Evolutionary conservation across 2,329 filamentous ascomycete species (phyloP), one percentile per base, ranked within the genome.

Genomic region (Penicillium sp.): DNA sequence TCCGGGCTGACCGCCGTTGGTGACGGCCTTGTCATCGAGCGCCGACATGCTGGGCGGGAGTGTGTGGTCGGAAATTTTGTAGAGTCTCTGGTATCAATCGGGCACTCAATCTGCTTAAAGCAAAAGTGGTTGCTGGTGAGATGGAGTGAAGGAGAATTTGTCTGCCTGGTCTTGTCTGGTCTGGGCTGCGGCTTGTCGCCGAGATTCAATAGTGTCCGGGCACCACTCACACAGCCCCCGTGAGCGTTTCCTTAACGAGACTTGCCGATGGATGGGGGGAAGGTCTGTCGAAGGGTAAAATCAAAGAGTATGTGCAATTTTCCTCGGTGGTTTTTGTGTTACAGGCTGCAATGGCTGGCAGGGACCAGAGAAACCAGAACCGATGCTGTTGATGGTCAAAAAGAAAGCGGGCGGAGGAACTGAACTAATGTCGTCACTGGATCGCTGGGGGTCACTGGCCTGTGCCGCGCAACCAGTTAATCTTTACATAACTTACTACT

Each of bases 91-190:
- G 24, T 57, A 59, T 38, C 10, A 19, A 17, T 49, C 28, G n/a
- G 22, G 35, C 35, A 30, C 5, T 13, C 2, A 35, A 3, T 7
- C 26, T 42, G 26, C 26, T 24, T 40, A 19, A 40, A 38, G 19
- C 10, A 6, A 28, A 22, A n/a, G 15, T 54, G 54, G 33, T 59
- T 58, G 59, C n/a, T 45, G 24, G 38, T 58, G 40, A 40, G 51
- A 53, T 49, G 53, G 57, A 59, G 60, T 57, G 19, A 38, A 37
- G 47, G 38, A 61, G 57, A 74, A 74, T 70, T 65, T 66, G 72
- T 75, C 73, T 75, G 73, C 73, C 73, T 75, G 70, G 40, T 35
- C 22, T 53, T 12, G 24, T 33, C 35, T 12, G 35, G 24, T 44
- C 24, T 56, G 53, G 40, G 53, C 53, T 35, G 70, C 51, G 51